A percentile compares a stretch with the other conserved stretches of the same genome.
These are phyloP conservation scores for Penicillium sp. DNA, from an alignment of 2,329 filamentous ascomycete genomes.

Conservation along the genomic window DNA sequence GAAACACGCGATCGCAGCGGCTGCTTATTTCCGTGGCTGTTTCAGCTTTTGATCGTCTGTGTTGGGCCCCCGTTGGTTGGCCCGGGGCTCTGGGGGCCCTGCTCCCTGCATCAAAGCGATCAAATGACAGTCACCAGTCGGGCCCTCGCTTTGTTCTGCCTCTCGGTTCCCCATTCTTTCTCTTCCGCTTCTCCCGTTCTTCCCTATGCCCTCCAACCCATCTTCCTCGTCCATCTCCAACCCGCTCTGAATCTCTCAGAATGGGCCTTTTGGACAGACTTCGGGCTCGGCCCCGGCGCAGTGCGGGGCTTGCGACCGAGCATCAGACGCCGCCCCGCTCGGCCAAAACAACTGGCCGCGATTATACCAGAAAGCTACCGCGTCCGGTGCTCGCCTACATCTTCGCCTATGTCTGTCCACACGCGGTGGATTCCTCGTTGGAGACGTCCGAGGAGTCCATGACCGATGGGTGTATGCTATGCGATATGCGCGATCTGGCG, in stretches of 20 bases:
- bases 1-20: constrained; percentile 3
- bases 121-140: constrained; percentile 1
- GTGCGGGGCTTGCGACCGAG: constrained; percentile 33
- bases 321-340: constrained; percentile 27
- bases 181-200: constrained; percentile 9
- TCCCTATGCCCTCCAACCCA: neutral
- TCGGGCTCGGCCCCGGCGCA: constrained; percentile 34
- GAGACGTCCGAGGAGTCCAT: constrained; percentile 81
- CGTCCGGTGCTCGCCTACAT: constrained; percentile 73
- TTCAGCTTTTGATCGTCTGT: constrained; percentile 4
- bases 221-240: neutral
- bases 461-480: constrained; percentile 85
- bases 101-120: constrained; percentile 19
- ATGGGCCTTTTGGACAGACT: constrained; percentile 41
- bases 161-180: constrained; percentile 9
- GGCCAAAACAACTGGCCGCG: constrained; percentile 25
- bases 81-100: constrained; percentile 9
- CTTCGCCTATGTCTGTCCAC: constrained; percentile 81
- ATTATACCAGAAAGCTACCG: constrained; percentile 62
- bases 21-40: constrained; percentile 7
- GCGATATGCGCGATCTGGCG: constrained; percentile 85
- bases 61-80: neutral
- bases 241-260: constrained; percentile 10
- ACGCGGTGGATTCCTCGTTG: constrained; percentile 75
- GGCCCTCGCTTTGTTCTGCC: constrained; percentile 4